A percentile compares a stretch with the other conserved stretches of the same genome.
These are phyloP conservation scores for Dryadomyces sulphureus DNA, from an alignment of 2,329 filamentous ascomycete species.

Conservation along the genomic window DNA sequence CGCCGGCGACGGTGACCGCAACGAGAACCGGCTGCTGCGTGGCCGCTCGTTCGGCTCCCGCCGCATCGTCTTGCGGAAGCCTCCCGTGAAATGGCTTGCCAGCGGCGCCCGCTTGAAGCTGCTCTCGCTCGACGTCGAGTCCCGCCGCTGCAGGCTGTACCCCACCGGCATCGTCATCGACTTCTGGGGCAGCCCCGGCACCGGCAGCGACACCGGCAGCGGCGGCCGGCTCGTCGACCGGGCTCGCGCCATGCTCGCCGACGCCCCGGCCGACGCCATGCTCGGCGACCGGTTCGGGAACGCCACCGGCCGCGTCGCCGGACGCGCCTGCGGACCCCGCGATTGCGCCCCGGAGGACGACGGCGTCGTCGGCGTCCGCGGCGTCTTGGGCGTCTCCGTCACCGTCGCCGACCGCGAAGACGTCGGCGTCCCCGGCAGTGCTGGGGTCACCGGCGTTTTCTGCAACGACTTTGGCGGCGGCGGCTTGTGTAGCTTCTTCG, in stretches of 20 bases:
- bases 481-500: background rate
- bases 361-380: conserved; percentile 9
- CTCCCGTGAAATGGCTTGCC: background rate
- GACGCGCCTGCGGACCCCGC: background rate
- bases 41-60: conserved; percentile 18
- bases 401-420: background rate
- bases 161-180: background rate
- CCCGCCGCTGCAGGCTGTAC: conserved; percentile 28
- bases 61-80: conserved; percentile 64
- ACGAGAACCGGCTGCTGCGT: conserved; percentile 37
- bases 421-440: conserved; percentile 15
- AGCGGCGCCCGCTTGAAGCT: conserved; percentile 55
- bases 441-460: conserved; percentile 26
- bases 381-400: too few species aligned
- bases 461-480: conserved; percentile 18
- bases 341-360: conserved; percentile 3
- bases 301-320: background rate
- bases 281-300: background rate
- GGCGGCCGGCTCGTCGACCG: too few species aligned
- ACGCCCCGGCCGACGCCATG: background rate
- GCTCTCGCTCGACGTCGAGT: conserved; percentile 58
- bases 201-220: too few species aligned
- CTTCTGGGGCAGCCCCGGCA: conserved; percentile 16
- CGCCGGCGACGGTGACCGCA: conserved; percentile 59
- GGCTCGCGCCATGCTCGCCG: background rate